Percentiles rank a stretch among this genome's conserved stretches.
phyloP scores from a whole-genome alignment of 1,284 basidiomycete species.

The Cystobasidium pallidum region DNA sequence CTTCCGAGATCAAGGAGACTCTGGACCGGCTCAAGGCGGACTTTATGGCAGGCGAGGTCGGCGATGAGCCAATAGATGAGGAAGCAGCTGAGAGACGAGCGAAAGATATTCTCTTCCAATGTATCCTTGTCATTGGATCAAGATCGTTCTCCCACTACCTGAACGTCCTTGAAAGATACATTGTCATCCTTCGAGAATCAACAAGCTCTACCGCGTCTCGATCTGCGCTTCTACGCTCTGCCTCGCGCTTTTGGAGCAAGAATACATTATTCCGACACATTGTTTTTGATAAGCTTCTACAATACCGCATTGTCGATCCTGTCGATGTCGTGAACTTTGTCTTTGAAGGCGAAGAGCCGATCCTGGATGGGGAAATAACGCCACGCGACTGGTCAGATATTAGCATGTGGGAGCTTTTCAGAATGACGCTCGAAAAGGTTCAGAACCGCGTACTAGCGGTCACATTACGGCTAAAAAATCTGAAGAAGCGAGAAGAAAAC shows the following conservation, averaged over 20 bases:
- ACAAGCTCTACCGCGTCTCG: conserved; percentile 66
- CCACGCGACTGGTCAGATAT: conserved; percentile 61
- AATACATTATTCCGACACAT: conserved; percentile 83
- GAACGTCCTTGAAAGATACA: conserved; percentile 89
- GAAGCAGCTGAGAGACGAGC: conserved; percentile 67
- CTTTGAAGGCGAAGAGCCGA: conserved; percentile 62
- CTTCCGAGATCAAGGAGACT: conserved; percentile 69
- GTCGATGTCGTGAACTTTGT: conserved; percentile 86
- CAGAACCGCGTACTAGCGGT: conserved; percentile 80
- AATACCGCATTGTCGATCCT: conserved; percentile 96
- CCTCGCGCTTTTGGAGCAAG: conserved; percentile 75
- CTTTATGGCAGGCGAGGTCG: conserved; percentile 47
- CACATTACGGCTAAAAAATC: conserved; percentile 68
- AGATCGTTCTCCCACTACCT: conserved; percentile 97
- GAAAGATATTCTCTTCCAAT: conserved; percentile 83
- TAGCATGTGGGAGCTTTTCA: conserved; percentile 79
- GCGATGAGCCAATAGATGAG: conserved; percentile 38
- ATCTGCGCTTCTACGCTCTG: conserved; percentile 70
- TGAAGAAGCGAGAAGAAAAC: conserved; percentile 82
- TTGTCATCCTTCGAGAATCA: conserved; percentile 79
- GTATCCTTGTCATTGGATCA: conserved; percentile 84
- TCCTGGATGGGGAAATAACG: conserved; percentile 56
- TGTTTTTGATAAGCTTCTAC: conserved; percentile 96
- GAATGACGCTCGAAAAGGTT: conserved; percentile 80
- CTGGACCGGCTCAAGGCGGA: conserved; percentile 62